phyloP scores from a whole-genome alignment of 805 yeast genomes.

The Saccharomycodes ludwigii region DNA sequence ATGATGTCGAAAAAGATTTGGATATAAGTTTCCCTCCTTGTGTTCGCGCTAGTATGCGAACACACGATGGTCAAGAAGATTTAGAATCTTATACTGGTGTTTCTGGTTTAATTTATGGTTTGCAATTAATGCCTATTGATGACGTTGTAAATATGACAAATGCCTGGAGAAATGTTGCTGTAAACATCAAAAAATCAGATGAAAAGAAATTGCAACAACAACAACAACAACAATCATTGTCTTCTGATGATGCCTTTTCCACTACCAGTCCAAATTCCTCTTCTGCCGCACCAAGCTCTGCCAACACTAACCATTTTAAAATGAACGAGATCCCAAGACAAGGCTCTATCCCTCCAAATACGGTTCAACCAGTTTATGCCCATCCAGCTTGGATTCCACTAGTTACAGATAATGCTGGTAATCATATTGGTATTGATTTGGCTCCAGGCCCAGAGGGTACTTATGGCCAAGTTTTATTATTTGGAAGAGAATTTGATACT shows the following conservation, averaged over 20 bases:
- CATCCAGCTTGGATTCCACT: conserved; percentile 88
- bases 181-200: conserved; percentile 25
- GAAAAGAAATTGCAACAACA: too few relatives aligned
- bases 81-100: conserved; percentile 60
- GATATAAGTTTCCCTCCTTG: conserved; percentile 65
- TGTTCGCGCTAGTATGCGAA: conserved; percentile 62
- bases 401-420: conserved; percentile 79
- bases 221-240: conserved; percentile 9
- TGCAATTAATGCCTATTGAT: conserved; percentile 69
- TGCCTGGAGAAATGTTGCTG: conserved; percentile 72
- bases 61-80: conserved; percentile 86
- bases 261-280: conserved; percentile 14
- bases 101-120: conserved; percentile 68
- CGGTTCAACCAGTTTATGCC: conserved; percentile 69
- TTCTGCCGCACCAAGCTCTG: conserved; percentile 14
- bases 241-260: conserved; percentile 11
- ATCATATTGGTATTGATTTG: conserved; percentile 82
- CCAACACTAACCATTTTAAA: conserved; percentile 22
- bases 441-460: conserved; percentile 68
- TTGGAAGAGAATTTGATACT: conserved; percentile 89
- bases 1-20: conserved; percentile 75
- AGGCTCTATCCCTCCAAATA: conserved; percentile 65
- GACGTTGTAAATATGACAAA: conserved; percentile 69
- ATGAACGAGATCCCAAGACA: conserved; percentile 36
- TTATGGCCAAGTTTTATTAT: conserved; percentile 85